Evolutionary conservation across 768 basidiomycete genomes (phyloP).

Genomic region (Mycena rebaudengoi): DNA sequence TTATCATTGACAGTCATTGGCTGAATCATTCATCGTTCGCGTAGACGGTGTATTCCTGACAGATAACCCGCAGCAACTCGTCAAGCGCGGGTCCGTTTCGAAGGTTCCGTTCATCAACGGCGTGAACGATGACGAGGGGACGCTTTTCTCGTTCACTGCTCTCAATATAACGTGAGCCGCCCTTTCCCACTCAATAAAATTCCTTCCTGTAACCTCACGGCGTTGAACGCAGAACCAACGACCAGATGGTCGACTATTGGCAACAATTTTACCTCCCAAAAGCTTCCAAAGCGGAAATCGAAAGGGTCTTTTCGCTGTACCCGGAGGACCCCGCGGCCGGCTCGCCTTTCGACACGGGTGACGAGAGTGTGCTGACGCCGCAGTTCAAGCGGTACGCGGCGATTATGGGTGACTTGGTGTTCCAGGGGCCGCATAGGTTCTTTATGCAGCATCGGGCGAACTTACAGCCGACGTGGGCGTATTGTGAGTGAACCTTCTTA

Average conservation of each 20-base stretch:
- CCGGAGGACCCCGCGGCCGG: slow-evolving; percentile 7
- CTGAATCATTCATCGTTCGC: slow-evolving; percentile 7
- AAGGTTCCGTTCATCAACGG: slow-evolving; percentile 44
- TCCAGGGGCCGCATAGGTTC: slow-evolving; percentile 45
- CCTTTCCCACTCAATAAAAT: neutral
- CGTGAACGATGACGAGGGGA: slow-evolving; percentile 51
- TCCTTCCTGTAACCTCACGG: neutral
- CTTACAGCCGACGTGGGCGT: slow-evolving; percentile 10
- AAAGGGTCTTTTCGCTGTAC: slow-evolving; percentile 18
- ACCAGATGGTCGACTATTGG: neutral
- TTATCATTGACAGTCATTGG: slow-evolving; percentile 7
- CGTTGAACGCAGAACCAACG: neutral
- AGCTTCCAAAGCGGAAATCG: slow-evolving; percentile 4
- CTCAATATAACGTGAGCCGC: slow-evolving; percentile 33
- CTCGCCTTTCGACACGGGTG: slow-evolving; percentile 16
- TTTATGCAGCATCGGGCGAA: slow-evolving; percentile 36
- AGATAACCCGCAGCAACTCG: slow-evolving; percentile 32
- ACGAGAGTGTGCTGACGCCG: slow-evolving; percentile 35
- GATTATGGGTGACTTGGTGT: slow-evolving; percentile 41
- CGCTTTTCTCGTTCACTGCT: slow-evolving; percentile 33
- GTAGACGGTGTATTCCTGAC: slow-evolving; percentile 39
- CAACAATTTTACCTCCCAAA: slow-evolving; percentile 3
- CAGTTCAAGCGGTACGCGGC: slow-evolving; percentile 48
- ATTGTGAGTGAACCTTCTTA: neutral
- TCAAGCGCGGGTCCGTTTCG: slow-evolving; percentile 35